Conservation (phyloP, 2,329 filamentous ascomycete species). For the Penicillium sp. region DNA sequence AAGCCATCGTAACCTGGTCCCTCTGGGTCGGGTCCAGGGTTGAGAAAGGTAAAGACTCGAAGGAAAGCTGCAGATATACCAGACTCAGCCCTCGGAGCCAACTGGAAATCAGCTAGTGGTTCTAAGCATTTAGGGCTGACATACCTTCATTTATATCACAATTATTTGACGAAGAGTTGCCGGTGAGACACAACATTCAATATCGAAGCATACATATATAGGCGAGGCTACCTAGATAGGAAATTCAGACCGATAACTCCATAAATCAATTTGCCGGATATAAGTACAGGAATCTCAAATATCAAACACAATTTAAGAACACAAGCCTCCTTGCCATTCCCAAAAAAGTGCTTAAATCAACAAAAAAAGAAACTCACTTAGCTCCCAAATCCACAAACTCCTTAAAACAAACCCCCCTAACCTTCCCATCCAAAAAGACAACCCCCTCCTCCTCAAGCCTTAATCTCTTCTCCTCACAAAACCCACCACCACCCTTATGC, state of each 20-base stretch:
- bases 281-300: neutral
- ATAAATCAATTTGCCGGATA: neutral
- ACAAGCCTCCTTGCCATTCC: neutral
- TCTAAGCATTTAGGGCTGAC: no score
- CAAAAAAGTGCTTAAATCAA: neutral
- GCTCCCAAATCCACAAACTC: conserved; percentile 28
- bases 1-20: no score
- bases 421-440: conserved; percentile 33
- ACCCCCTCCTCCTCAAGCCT: conserved; percentile 40
- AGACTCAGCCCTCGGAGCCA: no score
- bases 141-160: neutral
- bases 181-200: no score
- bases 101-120: no score
- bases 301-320: neutral
- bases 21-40: no score
- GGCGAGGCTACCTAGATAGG: neutral
- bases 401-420: conserved; percentile 33
- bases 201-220: no score
- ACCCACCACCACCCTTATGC: conserved; percentile 32
- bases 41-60: no score
- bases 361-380: conserved; percentile 14
- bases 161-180: neutral
- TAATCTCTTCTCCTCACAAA: conserved; percentile 40
- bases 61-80: no score
- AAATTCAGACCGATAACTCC: neutral